Base-by-base conservation (phyloP, 1,284 basidiomycete genomes). In the Malassezia vespertilionis region DNA sequence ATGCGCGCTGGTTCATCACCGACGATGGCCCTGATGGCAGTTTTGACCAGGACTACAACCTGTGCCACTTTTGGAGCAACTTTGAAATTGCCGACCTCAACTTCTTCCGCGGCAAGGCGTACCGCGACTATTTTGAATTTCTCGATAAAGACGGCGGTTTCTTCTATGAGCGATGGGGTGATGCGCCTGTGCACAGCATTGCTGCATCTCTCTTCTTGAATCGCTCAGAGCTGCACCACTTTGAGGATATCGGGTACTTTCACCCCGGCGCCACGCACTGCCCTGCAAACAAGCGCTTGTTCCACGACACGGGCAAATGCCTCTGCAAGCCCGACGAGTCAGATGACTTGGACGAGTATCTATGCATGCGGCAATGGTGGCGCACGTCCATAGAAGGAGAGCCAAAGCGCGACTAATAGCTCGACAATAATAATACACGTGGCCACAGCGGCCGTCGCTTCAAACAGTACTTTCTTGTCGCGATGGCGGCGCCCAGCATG, bases 91-190 rank as follows among this genome's bases (percentile, higher is more conserved):
- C 81, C 7, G 62, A 69, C 33, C 42, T 72, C 75, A 78, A 82
- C 56, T 86, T 89, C 64, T 86, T 83, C 81, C 75, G 86, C 44
- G 74, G 77, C 3, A 78, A 84, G 53, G 80, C 81, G 2, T 90
- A 90, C 70, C 75, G 74, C 54, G 77, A 79, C 40, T 89, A 81
- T 73, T 89, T 89, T 59, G 76, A 83, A 20, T 77, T 78, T 63
- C 75, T 90, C 17, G 86, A 89, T 53, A 69, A 75, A 12, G 26
- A 77, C 39, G 86, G 86, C 17, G 86, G 86, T 17, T 65, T 65
- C 49, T 65, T 65, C 46, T 65, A 64, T 53, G 63, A 61, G 76
- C 76, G 83, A 42, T 85, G 84, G 84, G 86, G 85, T 40, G 86
- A 88, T 65, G 86, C 86, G 7, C 86, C 72, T 1, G 65, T 73